phyloP scores from a whole-genome alignment of 1,284 basidiomycete species.

The Fomitopsis palustris region DNA sequence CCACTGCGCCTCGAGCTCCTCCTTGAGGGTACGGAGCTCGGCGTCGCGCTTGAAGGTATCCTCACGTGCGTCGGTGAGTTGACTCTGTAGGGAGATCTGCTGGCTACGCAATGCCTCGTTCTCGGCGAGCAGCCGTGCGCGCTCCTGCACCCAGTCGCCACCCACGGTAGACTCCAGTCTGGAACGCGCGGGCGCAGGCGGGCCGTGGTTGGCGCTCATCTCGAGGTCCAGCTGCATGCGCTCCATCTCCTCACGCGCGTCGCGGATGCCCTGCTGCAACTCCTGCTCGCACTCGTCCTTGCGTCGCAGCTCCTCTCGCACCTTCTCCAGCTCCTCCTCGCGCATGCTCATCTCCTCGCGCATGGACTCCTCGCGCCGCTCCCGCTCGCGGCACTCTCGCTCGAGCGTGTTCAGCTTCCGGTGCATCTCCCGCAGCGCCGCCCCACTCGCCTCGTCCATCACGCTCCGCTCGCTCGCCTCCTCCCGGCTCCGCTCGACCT shows the following conservation, averaged over 20 bases:
- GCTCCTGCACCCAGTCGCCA: conserved; percentile 49
- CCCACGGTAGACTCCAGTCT: conserved; percentile 33
- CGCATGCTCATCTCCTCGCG: conserved; percentile 26
- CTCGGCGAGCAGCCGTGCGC: conserved; percentile 39
- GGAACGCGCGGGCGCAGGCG: not conserved
- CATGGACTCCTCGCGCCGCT: conserved; percentile 36
- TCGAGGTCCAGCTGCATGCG: conserved; percentile 34
- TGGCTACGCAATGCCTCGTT: conserved; percentile 39
- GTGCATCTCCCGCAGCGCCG: conserved; percentile 66
- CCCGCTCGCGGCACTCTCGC: conserved; percentile 50
- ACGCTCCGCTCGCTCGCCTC: conserved; percentile 69
- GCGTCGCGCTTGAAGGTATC: conserved; percentile 38
- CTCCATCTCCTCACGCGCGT: conserved; percentile 57
- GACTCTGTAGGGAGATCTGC: conserved; percentile 23
- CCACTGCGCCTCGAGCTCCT: conserved; percentile 62
- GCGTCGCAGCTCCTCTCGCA: conserved; percentile 46
- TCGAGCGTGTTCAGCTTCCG: conserved; percentile 58
- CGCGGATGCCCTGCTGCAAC: conserved; percentile 46
- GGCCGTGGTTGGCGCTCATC: conserved; percentile 10
- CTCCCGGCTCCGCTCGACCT: conserved; percentile 62
- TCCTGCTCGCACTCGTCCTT: conserved; percentile 50
- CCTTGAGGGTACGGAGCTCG: conserved; percentile 46
- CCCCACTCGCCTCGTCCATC: conserved; percentile 74
- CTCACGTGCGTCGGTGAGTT: conserved; percentile 26
- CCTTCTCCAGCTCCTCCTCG: conserved; percentile 39